phyloP scores from a whole-genome alignment of 163 green algal species.

The Chlamydomonas reinhardtii region DNA sequence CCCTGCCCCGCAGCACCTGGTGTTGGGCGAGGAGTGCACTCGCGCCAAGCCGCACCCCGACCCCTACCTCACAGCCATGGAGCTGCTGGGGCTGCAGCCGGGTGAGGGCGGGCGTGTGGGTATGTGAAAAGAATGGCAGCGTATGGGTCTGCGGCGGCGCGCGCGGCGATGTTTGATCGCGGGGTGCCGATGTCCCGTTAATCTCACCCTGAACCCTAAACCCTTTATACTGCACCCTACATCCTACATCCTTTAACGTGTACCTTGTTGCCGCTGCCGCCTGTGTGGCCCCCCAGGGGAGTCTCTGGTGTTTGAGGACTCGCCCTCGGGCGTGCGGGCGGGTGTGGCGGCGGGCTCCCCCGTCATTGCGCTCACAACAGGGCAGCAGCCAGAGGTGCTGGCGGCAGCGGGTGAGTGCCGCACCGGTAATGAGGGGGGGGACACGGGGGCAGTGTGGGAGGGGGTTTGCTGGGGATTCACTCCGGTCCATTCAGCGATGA shows the following conservation, averaged over 20 bases:
- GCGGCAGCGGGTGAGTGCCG: conserved; percentile 48
- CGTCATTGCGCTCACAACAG: conserved; percentile 70
- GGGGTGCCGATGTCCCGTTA: no score
- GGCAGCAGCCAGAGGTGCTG: conserved; percentile 62
- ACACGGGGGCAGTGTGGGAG: not conserved
- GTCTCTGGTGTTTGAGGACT: conserved; percentile 77
- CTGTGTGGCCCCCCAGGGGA: conserved; percentile 25
- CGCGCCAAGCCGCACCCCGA: conserved; percentile 80
- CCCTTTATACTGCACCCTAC: no score
- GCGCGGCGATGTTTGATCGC: no score
- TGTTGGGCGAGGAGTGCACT: conserved; percentile 76
- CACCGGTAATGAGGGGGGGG: not conserved
- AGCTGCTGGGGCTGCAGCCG: conserved; percentile 57
- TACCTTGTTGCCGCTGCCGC: no score
- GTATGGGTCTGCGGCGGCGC: no score
- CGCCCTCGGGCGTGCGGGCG: conserved; percentile 55
- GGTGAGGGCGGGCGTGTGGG: not conserved
- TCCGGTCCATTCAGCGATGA: no score
- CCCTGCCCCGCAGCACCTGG: conserved; percentile 51
- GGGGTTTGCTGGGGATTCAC: no score
- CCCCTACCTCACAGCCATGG: conserved; percentile 68
- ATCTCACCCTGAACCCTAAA: no score
- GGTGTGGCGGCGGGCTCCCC: conserved; percentile 68
- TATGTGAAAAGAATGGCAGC: no score
- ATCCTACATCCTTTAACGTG: no score